Evolutionary conservation across 2,329 filamentous ascomycete species (phyloP).

Genomic region (Trichophyton verrucosum): DNA sequence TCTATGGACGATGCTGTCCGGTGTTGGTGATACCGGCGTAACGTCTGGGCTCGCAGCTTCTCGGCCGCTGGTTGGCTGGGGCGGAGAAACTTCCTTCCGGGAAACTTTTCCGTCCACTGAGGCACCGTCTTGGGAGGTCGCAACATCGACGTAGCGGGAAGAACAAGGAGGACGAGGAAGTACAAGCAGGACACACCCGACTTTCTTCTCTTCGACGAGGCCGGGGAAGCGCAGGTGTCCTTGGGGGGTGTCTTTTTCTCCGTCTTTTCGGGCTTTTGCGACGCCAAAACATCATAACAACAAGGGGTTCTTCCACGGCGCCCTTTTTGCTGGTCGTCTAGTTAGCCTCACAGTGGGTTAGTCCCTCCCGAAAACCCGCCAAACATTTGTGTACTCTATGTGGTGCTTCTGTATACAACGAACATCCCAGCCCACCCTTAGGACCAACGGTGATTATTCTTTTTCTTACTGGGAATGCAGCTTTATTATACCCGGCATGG

Average conservation of each 20-base stretch:
- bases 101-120: neutral
- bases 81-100: neutral
- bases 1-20: too few relatives aligned
- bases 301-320: neutral
- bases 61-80: neutral
- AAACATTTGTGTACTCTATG: neutral
- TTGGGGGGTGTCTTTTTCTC: neutral
- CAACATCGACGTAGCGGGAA: neutral
- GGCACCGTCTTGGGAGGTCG: neutral
- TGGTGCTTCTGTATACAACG: neutral
- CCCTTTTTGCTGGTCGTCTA: neutral
- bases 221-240: neutral
- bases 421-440: neutral
- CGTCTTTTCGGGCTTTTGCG: neutral
- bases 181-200: neutral
- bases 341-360: slow-evolving; percentile 1
- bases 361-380: neutral
- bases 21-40: neutral
- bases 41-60: neutral
- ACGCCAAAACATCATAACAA: neutral
- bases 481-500: slow-evolving; percentile 1
- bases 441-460: neutral
- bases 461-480: neutral
- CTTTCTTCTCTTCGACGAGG: neutral
- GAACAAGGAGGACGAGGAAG: neutral